These are phyloP conservation scores for Kodamaea sagamina DNA, from an alignment of 805 yeast genomes.

Conservation along the genomic window DNA sequence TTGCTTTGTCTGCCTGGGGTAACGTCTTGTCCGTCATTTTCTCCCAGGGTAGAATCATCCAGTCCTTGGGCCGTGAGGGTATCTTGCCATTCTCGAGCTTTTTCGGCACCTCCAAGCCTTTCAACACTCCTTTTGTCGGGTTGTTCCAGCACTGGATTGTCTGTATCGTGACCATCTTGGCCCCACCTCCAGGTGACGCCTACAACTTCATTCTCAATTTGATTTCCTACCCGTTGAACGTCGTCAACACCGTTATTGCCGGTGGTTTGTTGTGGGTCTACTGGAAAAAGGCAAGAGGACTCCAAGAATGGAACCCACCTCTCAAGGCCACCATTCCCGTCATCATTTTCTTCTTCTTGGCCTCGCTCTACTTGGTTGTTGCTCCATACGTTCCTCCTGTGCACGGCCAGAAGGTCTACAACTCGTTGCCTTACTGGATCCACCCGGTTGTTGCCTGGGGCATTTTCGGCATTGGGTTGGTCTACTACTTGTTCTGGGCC, in stretches of 20 bases:
- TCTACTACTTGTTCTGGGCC: conserved; percentile 70
- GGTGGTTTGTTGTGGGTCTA: conserved; percentile 62
- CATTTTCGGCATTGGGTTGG: conserved; percentile 61
- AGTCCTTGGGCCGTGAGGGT: conserved; percentile 82
- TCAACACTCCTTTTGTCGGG: conserved; percentile 72
- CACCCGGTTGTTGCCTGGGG: conserved; percentile 86
- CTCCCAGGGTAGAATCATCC: conserved; percentile 79
- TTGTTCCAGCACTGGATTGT: conserved; percentile 75
- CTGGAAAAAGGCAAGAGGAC: conserved; percentile 51
- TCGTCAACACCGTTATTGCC: conserved; percentile 67
- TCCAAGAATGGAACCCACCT: conserved; percentile 65
- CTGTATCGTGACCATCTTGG: conserved; percentile 70
- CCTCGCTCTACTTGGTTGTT: conserved; percentile 65
- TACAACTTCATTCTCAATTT: conserved; percentile 78
- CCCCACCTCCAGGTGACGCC: conserved; percentile 83
- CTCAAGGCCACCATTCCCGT: conserved; percentile 67
- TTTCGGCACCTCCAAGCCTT: conserved; percentile 71
- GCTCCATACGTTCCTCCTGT: conserved; percentile 82
- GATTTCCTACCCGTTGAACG: conserved; percentile 79
- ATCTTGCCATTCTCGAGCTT: conserved; percentile 71
- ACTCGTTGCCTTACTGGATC: conserved; percentile 70
- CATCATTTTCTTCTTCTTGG: conserved; percentile 59
- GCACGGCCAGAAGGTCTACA: conserved; percentile 65
- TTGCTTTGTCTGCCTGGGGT: conserved; percentile 79
- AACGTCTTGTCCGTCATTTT: conserved; percentile 79